Evolutionary conservation across 2,329 filamentous ascomycete species (phyloP), one percentile per base, ranked within the genome.

Genomic region (Botrytis elliptica): DNA sequence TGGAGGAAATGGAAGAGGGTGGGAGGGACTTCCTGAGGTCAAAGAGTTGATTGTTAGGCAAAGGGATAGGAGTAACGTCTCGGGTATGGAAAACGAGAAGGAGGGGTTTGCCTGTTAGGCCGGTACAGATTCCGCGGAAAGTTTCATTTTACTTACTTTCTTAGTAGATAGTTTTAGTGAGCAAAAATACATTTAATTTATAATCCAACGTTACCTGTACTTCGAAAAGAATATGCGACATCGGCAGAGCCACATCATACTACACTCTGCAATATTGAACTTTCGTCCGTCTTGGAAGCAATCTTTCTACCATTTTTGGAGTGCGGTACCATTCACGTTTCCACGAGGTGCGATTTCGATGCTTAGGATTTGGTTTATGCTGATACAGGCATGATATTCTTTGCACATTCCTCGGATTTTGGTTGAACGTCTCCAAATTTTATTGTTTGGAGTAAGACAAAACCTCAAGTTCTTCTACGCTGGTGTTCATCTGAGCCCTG

Each of bases 11-110:
- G 79, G 79, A n/a, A 75, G 78, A 70, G 79, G 80, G 1, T 81
- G 79, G 79, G 80, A 81, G 65, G 79, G 79, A 7, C 74, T 81
- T n/a, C 79, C 79, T 18, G 80, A 81, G 72, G 79, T 81, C 25
- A 77, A 77, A 46, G 79, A 81, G 72, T 75, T 81, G 77, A 75
- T 80, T 74, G 78, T 81, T 55, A 77, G 76, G 71, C 76, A 77
- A 70, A 79, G 76, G 60, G 46, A 49, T 42, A 33, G n/a, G 4
- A 62, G 73, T 33, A 14, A 69, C 25, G 1, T 44, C 20, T 71
- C 65, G 8, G 33, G 52, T 14, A 57, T n/a, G 22, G 36, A 29
- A 33, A 36, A 25, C 12, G 64, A 40, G 60, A 55, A 57, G 14
- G n/a, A 33, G 3, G 42, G 10, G 10, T 52, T 12, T 38, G n/a